phyloP scores from a whole-genome alignment of 371 early-diverging fungal species.

The Apophysomyces sp. region DNA sequence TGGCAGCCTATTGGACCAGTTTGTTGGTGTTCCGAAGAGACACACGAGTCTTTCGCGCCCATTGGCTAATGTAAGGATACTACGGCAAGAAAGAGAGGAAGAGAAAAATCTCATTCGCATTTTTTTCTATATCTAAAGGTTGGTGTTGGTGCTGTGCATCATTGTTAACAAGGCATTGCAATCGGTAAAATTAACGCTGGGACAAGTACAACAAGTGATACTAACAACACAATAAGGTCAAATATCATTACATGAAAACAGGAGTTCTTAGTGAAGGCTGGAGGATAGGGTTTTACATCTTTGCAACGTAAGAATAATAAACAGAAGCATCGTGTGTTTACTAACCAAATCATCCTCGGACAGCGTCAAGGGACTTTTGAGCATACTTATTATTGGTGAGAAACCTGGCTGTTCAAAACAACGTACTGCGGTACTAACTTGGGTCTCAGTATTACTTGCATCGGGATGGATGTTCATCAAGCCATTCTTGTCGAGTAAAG shows the following conservation, averaged over 20 bases:
- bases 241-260: slow-evolving; percentile 47
- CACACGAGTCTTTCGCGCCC: slow-evolving; percentile 51
- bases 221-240: slow-evolving; percentile 26
- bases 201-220: background rate
- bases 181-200: no score
- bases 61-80: slow-evolving; percentile 50
- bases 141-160: slow-evolving; percentile 45
- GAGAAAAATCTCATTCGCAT: background rate
- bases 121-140: slow-evolving; percentile 14
- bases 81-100: background rate
- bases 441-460: slow-evolving; percentile 40
- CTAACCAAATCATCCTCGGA: background rate
- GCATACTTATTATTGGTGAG: slow-evolving; percentile 56
- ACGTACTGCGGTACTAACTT: background rate
- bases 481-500: slow-evolving; percentile 53
- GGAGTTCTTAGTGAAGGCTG: slow-evolving; percentile 53
- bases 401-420: background rate
- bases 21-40: slow-evolving; percentile 35
- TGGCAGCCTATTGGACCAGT: slow-evolving; percentile 33
- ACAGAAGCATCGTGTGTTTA: background rate
- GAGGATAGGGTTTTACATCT: slow-evolving; percentile 58
- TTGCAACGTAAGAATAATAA: slow-evolving; percentile 41
- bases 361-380: slow-evolving; percentile 54
- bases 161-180: slow-evolving; percentile 54
- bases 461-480: slow-evolving; percentile 67